phyloP scores from a whole-genome alignment of 1,284 basidiomycete species.

The Sanghuangporus weigelae region DNA sequence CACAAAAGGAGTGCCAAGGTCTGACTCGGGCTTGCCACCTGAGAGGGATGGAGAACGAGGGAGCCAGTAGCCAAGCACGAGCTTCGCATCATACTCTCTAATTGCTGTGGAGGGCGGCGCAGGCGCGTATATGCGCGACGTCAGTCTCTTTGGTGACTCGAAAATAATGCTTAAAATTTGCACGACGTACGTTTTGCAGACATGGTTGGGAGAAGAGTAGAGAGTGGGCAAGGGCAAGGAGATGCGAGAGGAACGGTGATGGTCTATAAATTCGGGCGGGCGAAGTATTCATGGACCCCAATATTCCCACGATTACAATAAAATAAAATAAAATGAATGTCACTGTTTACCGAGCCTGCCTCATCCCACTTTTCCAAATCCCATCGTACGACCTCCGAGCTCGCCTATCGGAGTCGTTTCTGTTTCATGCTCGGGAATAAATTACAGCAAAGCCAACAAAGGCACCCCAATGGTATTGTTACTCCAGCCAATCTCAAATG shows the following conservation, averaged over 20 bases:
- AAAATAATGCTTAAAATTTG: background rate
- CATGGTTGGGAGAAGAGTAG: constrained; percentile 1
- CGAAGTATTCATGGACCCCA: background rate
- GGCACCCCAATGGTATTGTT: background rate
- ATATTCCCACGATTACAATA: constrained; percentile 9
- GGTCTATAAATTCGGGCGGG: constrained; percentile 3
- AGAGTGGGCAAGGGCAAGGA: background rate
- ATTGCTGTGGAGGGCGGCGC: constrained; percentile 50
- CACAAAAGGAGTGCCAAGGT: constrained; percentile 55
- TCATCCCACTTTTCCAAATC: background rate
- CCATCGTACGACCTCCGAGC: constrained; percentile 1
- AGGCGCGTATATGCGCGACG: constrained; percentile 10
- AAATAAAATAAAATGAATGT: background rate
- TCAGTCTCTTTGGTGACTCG: background rate
- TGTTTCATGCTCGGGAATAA: background rate
- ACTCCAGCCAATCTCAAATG: background rate
- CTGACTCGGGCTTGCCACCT: constrained; percentile 31
- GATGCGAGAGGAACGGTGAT: constrained; percentile 1
- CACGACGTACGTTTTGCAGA: constrained; percentile 17
- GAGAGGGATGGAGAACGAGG: constrained; percentile 71
- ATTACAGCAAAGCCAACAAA: background rate
- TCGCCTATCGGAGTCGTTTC: background rate
- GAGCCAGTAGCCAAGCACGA: constrained; percentile 91
- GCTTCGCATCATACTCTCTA: constrained; percentile 93
- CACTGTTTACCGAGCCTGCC: background rate